Evolutionary conservation across 2,329 filamentous ascomycete genomes (phyloP).

Genomic region (Emmonsia crescens): DNA sequence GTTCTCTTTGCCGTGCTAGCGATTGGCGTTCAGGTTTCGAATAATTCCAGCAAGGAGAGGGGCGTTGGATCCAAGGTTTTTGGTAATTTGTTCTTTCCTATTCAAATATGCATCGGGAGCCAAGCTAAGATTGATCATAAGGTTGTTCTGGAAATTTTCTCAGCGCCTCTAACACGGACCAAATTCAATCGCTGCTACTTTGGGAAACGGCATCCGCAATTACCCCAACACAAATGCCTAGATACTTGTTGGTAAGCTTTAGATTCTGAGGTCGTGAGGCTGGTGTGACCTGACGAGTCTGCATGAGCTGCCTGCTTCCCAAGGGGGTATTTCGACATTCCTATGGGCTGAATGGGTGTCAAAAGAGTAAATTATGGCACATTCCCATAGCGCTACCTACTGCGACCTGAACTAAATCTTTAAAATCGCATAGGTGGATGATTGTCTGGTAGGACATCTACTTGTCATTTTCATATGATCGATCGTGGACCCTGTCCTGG

Average conservation of each 20-base stretch:
- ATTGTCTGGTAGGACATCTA: background rate
- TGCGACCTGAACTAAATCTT: background rate
- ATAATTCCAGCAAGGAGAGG: background rate
- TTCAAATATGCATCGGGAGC: background rate
- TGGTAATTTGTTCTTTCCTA: background rate
- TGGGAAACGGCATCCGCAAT: no score
- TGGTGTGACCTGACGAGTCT: no score
- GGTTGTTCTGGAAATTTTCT: background rate
- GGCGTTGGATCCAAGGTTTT: background rate
- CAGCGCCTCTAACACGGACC: no score
- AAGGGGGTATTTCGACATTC: background rate
- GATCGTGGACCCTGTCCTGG: background rate
- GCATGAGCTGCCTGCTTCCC: no score
- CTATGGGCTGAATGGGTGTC: background rate
- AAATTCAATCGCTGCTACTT: no score
- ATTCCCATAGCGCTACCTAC: background rate
- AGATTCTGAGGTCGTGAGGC: no score
- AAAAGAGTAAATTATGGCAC: background rate
- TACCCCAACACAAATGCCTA: no score
- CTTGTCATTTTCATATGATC: background rate
- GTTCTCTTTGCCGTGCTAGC: background rate
- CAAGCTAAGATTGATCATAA: background rate
- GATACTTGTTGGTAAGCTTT: no score
- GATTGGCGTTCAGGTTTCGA: background rate
- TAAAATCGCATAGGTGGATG: background rate